Evolutionary conservation across 2,329 filamentous ascomycete genomes (phyloP), one percentile per base, ranked within the genome.

Genomic region (Alternaria ventricosa): DNA sequence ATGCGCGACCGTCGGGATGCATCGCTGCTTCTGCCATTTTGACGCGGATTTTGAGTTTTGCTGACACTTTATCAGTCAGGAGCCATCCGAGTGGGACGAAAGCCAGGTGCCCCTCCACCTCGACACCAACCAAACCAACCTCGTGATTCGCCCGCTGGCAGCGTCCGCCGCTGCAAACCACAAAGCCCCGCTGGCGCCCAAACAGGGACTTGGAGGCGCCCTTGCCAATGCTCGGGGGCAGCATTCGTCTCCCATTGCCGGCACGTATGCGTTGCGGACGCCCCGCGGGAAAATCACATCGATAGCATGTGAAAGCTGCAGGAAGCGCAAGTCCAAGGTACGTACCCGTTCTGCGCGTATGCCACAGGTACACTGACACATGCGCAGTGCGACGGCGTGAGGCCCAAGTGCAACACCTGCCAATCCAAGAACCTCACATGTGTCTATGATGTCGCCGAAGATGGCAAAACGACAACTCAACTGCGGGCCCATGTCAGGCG

Each of bases 311-410:
- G 78, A 79, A 55, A 79, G 77, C 54, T 80, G 78, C 58, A 71
- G 78, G 64, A 80, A 79, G 59, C 74, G 78, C 20, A 80, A 80
- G 56, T 79, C 77, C 36, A 80, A 80, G 74, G 78, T 79, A 57
- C 30, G 71, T 60, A 22, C 11, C 1, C 36, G 4, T 10, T 43
- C 10, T 8, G 23, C 13, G 33, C 4, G 20, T 22, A 25, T 8
- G 9, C 12, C 12, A 22, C 12, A 9, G 15, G 10, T 53, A 51
- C 30, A 63, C 70, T 74, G 63, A 74, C 43, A 9, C 28, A 12
- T 53, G 20, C 33, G 51, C 43, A 80, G 78, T 80, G 78, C 60
- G 78, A 80, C 58, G 78, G 78, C 13, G 73, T 80, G 15, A 65
- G 78, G 51, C 78, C 78, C 22, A 79, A 78, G 63, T 80, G 78